These are phyloP conservation scores for Coprinopsis cinerea DNA, from an alignment of 768 basidiomycete species.

Conservation along the genomic window DNA sequence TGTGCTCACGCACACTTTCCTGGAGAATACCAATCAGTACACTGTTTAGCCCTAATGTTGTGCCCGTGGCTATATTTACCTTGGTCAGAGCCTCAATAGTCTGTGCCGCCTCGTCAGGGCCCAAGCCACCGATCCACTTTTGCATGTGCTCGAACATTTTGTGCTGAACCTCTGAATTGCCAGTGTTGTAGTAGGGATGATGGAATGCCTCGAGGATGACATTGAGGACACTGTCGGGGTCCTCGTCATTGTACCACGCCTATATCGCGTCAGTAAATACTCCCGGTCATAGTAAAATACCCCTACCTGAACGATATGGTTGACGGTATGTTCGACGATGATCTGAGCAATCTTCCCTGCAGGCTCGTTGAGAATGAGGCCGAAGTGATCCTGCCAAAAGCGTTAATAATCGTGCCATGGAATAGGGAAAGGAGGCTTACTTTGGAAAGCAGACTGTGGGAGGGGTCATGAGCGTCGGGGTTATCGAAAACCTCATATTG, in stretches of 20 bases:
- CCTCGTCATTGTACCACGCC: constrained; percentile 44
- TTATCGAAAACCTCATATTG: constrained; percentile 70
- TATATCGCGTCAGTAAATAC: constrained; percentile 11
- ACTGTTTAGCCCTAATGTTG: not conserved
- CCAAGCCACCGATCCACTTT: constrained; percentile 46
- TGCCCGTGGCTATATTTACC: constrained; percentile 22
- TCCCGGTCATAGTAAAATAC: not conserved
- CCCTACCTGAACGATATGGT: constrained; percentile 47
- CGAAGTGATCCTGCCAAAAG: constrained; percentile 56
- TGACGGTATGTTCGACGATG: constrained; percentile 57
- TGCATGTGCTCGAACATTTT: constrained; percentile 55
- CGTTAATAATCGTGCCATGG: not conserved
- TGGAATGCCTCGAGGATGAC: constrained; percentile 62
- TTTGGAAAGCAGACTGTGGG: constrained; percentile 69
- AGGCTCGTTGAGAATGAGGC: constrained; percentile 65
- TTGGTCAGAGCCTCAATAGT: constrained; percentile 49
- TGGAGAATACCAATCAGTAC: constrained; percentile 14
- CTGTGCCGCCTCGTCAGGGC: constrained; percentile 34
- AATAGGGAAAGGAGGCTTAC: constrained; percentile 21
- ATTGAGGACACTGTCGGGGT: constrained; percentile 41
- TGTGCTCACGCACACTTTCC: constrained; percentile 50
- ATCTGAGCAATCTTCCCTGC: constrained; percentile 68
- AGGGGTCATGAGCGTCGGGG: constrained; percentile 62
- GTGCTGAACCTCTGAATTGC: constrained; percentile 47
- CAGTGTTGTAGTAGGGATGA: constrained; percentile 60